phyloP scores from a whole-genome alignment of 176 grass and related monocot genomes.

The Juncus inflexus region DNA sequence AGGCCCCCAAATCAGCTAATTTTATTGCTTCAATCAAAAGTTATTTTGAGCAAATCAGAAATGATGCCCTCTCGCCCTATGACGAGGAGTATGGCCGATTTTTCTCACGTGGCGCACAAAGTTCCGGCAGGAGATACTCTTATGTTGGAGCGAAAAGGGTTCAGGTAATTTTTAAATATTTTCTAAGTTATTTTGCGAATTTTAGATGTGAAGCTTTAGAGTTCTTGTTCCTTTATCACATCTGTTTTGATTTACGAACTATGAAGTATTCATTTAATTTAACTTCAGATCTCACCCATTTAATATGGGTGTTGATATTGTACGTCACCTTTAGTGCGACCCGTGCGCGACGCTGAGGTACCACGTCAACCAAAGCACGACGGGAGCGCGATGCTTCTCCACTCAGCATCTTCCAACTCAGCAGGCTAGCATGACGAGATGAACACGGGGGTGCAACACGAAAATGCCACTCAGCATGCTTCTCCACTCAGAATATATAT shows the following conservation, averaged over 20 bases:
- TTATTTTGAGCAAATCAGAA: slow-evolving; percentile 13
- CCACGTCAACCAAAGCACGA: too few relatives aligned
- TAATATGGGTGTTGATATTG: too few relatives aligned
- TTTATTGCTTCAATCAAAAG: not conserved
- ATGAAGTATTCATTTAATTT: not conserved
- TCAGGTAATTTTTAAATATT: slow-evolving; percentile 42
- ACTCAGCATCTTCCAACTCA: too few relatives aligned
- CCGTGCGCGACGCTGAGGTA: too few relatives aligned
- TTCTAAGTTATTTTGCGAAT: not conserved
- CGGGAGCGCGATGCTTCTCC: too few relatives aligned
- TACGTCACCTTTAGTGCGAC: too few relatives aligned
- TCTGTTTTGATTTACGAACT: not conserved
- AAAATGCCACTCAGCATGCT: too few relatives aligned
- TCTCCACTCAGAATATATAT: too few relatives aligned
- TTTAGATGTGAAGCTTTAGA: not conserved
- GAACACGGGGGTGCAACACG: too few relatives aligned
- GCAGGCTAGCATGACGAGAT: too few relatives aligned
- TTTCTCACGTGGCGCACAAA: slow-evolving; percentile 87
- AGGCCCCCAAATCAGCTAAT: slow-evolving; percentile 12
- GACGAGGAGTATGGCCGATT: slow-evolving; percentile 45
- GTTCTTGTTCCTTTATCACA: not conserved
- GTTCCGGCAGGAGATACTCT: slow-evolving; percentile 82
- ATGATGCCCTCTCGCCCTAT: slow-evolving; percentile 30
- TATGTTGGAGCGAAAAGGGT: slow-evolving; percentile 88
- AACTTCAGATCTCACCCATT: not conserved